phyloP scores from a whole-genome alignment of 495 filamentous ascomycete genomes.

The Pseudevernia furfuracea region DNA sequence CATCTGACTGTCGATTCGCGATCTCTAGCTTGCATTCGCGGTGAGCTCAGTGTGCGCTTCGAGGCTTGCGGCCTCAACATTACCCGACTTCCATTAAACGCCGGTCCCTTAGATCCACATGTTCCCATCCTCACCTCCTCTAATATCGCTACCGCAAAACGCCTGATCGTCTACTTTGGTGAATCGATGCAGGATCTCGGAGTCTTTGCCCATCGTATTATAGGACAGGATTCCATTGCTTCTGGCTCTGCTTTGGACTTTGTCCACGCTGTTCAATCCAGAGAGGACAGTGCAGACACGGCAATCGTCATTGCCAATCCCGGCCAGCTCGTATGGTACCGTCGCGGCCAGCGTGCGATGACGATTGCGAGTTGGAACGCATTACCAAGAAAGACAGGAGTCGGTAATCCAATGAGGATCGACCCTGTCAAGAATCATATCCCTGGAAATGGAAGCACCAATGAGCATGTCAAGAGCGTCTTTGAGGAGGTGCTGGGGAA shows the following conservation, averaged over 20 bases:
- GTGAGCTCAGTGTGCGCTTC: slow-evolving; percentile 55
- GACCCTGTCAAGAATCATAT: slow-evolving; percentile 47
- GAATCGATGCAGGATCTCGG: slow-evolving; percentile 65
- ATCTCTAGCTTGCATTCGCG: slow-evolving; percentile 51
- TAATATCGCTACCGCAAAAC: slow-evolving; percentile 49
- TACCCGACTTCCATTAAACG: slow-evolving; percentile 51
- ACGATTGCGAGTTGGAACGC: slow-evolving; percentile 44
- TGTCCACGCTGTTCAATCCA: slow-evolving; percentile 42
- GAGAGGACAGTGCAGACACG: slow-evolving; percentile 24
- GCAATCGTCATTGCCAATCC: slow-evolving; percentile 63
- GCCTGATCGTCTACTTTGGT: slow-evolving; percentile 68
- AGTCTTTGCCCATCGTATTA: slow-evolving; percentile 60
- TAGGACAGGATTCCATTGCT: slow-evolving; percentile 53
- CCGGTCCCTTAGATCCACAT: slow-evolving; percentile 43
- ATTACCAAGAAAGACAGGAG: slow-evolving; percentile 48
- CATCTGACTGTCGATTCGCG: slow-evolving; percentile 11
- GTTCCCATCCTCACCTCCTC: slow-evolving; percentile 59
- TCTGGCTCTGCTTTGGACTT: slow-evolving; percentile 58
- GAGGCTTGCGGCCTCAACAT: slow-evolving; percentile 46
- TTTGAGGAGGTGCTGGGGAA: slow-evolving; percentile 51
- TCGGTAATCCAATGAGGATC: slow-evolving; percentile 35
- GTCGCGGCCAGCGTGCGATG: slow-evolving; percentile 47
- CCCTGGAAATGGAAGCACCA: slow-evolving; percentile 41
- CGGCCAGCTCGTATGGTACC: slow-evolving; percentile 64
- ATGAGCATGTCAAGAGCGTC: slow-evolving; percentile 54